Conservation (phyloP, 2,329 filamentous ascomycete species). For the Fusarium tricinctum region DNA sequence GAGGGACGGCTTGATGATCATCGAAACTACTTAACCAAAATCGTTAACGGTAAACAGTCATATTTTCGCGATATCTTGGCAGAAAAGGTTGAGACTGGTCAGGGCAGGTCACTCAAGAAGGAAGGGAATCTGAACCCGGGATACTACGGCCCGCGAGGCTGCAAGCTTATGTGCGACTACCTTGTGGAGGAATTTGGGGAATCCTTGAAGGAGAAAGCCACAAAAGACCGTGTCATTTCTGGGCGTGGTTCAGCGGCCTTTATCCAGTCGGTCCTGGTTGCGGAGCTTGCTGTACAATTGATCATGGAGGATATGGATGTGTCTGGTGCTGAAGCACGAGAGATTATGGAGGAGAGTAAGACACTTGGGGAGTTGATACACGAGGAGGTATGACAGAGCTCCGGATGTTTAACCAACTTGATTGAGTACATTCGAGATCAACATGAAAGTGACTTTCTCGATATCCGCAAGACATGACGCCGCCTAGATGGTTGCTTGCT, state of each 20-base stretch:
- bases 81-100: slow-evolving; percentile 68
- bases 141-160: slow-evolving; percentile 85
- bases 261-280: slow-evolving; percentile 81
- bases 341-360: slow-evolving; percentile 76
- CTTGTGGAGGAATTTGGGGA: slow-evolving; percentile 72
- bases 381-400: slow-evolving; percentile 62
- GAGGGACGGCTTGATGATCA: slow-evolving; percentile 70
- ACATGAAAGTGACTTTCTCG: not conserved
- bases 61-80: slow-evolving; percentile 72
- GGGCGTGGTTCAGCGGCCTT: slow-evolving; percentile 76
- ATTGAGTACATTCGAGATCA: not conserved
- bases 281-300: slow-evolving; percentile 72
- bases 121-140: slow-evolving; percentile 76
- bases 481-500: not conserved
- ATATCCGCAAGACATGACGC: no score
- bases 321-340: slow-evolving; percentile 59
- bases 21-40: slow-evolving; percentile 65
- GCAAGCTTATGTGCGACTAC: slow-evolving; percentile 78
- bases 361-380: slow-evolving; percentile 77
- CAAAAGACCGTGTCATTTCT: slow-evolving; percentile 75
- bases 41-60: slow-evolving; percentile 73
- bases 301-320: slow-evolving; percentile 70
- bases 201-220: slow-evolving; percentile 71
- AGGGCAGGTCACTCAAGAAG: slow-evolving; percentile 70
- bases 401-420: not conserved